These are phyloP conservation scores for Endoconidiophora laricicola DNA, from an alignment of 2,329 filamentous ascomycete species.

Conservation along the genomic window DNA sequence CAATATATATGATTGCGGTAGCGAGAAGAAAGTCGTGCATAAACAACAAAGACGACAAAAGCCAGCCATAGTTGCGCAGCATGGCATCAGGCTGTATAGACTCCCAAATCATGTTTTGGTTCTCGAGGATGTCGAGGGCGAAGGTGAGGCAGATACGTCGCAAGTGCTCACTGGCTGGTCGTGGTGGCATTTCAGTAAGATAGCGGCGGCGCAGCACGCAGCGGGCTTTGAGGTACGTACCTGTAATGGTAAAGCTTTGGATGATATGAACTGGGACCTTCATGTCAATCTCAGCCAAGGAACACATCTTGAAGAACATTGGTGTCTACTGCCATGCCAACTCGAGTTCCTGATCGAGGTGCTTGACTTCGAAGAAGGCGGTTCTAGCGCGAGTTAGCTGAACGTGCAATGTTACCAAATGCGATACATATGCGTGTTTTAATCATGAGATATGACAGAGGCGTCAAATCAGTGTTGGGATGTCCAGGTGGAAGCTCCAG, in stretches of 20 bases:
- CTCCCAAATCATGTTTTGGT: constrained; percentile 31
- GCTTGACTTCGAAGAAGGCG: constrained; percentile 31
- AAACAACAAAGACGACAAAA: constrained; percentile 34
- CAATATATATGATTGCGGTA: constrained; percentile 41
- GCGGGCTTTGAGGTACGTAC: constrained; percentile 37
- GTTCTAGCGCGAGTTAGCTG: constrained; percentile 31
- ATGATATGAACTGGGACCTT: constrained; percentile 28
- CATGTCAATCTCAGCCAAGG: constrained; percentile 31
- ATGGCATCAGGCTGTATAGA: constrained; percentile 36
- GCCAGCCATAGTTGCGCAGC: constrained; percentile 36
- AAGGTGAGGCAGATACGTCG: constrained; percentile 33
- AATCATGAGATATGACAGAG: constrained; percentile 36
- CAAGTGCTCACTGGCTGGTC: constrained; percentile 34
- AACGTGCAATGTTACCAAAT: constrained; percentile 32
- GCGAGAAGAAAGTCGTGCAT: constrained; percentile 46
- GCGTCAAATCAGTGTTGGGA: constrained; percentile 41
- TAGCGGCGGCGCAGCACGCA: constrained; percentile 40
- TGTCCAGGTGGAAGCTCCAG: constrained; percentile 37
- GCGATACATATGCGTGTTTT: constrained; percentile 32
- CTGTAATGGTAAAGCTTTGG: constrained; percentile 35
- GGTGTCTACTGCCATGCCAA: constrained; percentile 31
- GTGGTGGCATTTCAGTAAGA: constrained; percentile 26
- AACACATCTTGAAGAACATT: constrained; percentile 29
- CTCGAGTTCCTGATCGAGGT: constrained; percentile 29
- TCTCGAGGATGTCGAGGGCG: constrained; percentile 30